phyloP scores from a whole-genome alignment of 192 early-diverging fungal species.

The Coemansia nantahalensis region DNA sequence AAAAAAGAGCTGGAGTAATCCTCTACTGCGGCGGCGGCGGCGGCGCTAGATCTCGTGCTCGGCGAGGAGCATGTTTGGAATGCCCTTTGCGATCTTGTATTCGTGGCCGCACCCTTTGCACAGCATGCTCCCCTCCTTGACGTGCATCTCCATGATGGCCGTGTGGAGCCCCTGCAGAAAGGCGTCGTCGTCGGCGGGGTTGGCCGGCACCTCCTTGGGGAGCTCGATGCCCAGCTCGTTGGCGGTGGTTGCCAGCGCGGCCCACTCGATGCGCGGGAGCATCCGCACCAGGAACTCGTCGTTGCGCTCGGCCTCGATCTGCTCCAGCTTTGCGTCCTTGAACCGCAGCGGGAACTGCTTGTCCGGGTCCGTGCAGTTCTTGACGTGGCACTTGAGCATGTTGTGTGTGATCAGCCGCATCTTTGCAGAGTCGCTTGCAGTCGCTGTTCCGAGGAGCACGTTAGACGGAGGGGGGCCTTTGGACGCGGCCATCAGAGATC shows the following conservation, averaged over 20 bases:
- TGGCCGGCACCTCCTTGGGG: conserved; percentile 27
- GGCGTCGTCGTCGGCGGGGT: conserved; percentile 36
- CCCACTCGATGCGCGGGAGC: conserved; percentile 79
- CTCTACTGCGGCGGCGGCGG: too few species aligned
- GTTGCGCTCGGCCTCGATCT: conserved; percentile 84
- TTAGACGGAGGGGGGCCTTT: too few species aligned
- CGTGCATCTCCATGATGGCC: conserved; percentile 81
- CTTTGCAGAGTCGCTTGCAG: too few species aligned
- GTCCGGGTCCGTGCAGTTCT: conserved; percentile 76
- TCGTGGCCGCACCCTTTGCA: conserved; percentile 88
- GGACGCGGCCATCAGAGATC: too few species aligned
- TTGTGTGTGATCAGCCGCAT: conserved; percentile 98
- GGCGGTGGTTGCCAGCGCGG: conserved; percentile 62
- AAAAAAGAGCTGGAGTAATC: too few species aligned
- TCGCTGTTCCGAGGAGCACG: too few species aligned
- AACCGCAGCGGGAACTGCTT: conserved; percentile 91
- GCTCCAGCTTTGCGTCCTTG: conserved; percentile 78
- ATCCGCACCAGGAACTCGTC: conserved; percentile 80
- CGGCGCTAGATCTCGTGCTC: conserved; percentile 68
- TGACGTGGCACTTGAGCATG: conserved; percentile 98
- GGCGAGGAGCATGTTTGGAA: conserved; percentile 88
- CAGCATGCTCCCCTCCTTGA: conserved; percentile 87
- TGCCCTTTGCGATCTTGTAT: conserved; percentile 88
- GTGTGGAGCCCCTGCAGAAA: conserved; percentile 71
- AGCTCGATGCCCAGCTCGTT: conserved; percentile 53